Base-by-base conservation (phyloP, 164 flowering plant species). In the Magnolia sinica region DNA sequence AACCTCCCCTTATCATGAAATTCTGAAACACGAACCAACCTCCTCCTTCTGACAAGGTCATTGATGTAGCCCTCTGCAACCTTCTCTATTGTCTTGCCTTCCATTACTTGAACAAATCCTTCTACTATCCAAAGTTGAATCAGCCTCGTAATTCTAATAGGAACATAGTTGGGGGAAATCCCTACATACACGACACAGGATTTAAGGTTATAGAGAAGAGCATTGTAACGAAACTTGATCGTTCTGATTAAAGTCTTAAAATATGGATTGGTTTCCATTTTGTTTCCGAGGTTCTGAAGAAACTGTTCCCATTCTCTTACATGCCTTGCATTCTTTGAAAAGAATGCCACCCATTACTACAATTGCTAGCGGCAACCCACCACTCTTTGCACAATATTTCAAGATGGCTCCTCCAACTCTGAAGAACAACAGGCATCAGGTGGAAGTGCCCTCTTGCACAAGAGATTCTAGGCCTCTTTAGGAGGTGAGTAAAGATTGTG, bases 1-100 rank as follows among this genome's bases (percentile, higher is more conserved):
- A 70, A 64, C 71, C 76, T 68, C 22, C 85, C 82, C 55, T 70
- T 76, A 58, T 4, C 27, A 16, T 37, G 13, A 7, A 1, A 22
- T 14, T 74, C 31, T 0, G 22, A 31, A 1, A 76, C 71, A 59
- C 71, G 80, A 37, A 82, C 18, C n/a, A 82, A 11, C 64, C 64
- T 82, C 64, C 64, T 82, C 61, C 84, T 76, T 4, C 59, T 59
- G 7, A 71, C 24, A 5, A 82, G 76, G 49, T 75, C 80, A 16
- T 75, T 29, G 29, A 77, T 74, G 74, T 76, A 76, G 24, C 70
- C 64, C 20, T 71, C 81, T 11, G 82, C 85, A 20, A 81, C 81
- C 71, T 79, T 78, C 49, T 81, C 85, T 3, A 18, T 0, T 16
- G 73, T 73, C 29, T 1, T 76, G 4, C 76, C 82, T 49, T 69